Conservation (phyloP, 768 basidiomycete genomes). For the Naganishia vishniacii region DNA sequence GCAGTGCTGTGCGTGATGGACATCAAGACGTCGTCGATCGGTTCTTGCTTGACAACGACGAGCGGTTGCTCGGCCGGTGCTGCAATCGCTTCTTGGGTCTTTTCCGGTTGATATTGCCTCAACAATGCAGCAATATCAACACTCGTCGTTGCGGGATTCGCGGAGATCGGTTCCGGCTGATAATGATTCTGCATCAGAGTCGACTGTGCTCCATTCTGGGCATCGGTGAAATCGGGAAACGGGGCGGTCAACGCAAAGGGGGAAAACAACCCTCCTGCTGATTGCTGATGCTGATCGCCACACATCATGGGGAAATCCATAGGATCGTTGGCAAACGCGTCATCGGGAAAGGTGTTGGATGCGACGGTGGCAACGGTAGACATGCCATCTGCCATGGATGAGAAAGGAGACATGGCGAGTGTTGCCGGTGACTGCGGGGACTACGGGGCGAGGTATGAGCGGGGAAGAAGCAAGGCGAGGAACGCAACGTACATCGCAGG, state of each 20-base stretch:
- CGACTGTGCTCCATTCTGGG: slow-evolving; percentile 9
- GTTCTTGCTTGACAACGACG: slow-evolving; percentile 14
- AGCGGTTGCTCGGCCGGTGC: background rate
- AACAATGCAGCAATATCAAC: slow-evolving; percentile 14
- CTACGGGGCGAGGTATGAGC: background rate
- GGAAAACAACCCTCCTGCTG: background rate
- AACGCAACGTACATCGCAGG: slow-evolving; percentile 7
- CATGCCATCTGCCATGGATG: background rate
- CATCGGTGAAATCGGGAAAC: slow-evolving; percentile 9
- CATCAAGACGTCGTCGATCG: slow-evolving; percentile 4
- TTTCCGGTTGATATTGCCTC: slow-evolving; percentile 3
- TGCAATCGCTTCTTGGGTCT: background rate
- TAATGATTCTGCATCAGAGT: slow-evolving; percentile 16
- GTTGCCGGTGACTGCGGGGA: slow-evolving; percentile 5
- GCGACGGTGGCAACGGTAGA: slow-evolving; percentile 8
- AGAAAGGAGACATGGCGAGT: slow-evolving; percentile 18
- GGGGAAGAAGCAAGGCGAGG: background rate
- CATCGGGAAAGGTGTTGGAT: background rate
- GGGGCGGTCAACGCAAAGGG: slow-evolving; percentile 14
- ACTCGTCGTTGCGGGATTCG: background rate
- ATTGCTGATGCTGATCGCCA: background rate
- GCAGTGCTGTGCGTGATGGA: background rate
- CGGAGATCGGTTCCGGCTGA: background rate
- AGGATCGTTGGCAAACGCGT: background rate
- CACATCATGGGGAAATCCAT: slow-evolving; percentile 16